A percentile compares a stretch with the other conserved stretches of the same genome.
Conservation (phyloP, 2,329 filamentous ascomycete species). For the Orbilia brochopaga region DNA sequence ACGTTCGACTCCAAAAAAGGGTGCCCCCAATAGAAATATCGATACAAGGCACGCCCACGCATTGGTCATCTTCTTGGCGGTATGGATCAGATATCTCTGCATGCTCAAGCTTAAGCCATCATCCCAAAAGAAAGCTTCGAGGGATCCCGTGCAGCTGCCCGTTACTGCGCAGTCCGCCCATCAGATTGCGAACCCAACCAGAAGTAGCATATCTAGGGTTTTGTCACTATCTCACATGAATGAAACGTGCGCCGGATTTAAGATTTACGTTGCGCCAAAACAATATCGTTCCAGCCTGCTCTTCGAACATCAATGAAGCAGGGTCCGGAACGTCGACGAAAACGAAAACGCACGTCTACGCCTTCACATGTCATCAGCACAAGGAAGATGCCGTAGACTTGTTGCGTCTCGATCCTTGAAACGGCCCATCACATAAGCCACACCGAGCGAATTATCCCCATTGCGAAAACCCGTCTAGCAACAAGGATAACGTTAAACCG, state of each 20-base stretch:
- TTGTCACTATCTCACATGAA: slow-evolving; percentile 1
- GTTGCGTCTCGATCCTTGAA: neutral
- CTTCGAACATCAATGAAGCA: neutral
- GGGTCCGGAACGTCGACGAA: neutral
- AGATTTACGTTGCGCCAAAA: slow-evolving; percentile 1
- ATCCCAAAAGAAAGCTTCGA: no score
- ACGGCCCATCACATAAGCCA: neutral
- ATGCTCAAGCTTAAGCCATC: no score
- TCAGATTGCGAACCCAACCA: neutral
- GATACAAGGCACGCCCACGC: neutral
- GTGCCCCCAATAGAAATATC: neutral
- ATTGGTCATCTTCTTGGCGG: neutral
- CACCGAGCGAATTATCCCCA: neutral
- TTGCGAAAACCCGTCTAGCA: neutral
- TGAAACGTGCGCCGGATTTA: slow-evolving; percentile 17
- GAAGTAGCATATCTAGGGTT: neutral
- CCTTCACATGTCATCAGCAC: neutral
- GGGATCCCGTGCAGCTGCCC: no score
- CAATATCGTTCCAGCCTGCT: neutral
- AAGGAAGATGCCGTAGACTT: neutral
- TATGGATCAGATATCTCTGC: neutral
- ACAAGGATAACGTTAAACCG: neutral
- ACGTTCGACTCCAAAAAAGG: neutral
- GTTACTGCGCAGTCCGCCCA: no score
- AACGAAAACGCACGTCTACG: neutral